Conservation (phyloP, 225 moss, liverwort and hornwort genomes). For the Marchantia polymorpha region DNA sequence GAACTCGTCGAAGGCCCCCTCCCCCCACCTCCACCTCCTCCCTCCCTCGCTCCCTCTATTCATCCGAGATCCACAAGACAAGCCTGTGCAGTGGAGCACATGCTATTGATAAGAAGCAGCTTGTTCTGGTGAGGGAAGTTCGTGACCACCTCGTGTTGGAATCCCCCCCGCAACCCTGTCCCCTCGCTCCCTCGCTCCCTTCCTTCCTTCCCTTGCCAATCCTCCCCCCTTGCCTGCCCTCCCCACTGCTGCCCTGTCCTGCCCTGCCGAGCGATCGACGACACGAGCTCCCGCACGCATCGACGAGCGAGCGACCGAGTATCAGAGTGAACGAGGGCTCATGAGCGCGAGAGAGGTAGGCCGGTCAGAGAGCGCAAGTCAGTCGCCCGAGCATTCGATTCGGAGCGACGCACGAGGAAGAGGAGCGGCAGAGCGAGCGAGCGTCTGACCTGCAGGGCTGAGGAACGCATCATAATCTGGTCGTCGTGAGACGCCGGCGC, state of each 20-base stretch:
- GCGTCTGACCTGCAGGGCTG: neutral
- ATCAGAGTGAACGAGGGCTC: neutral
- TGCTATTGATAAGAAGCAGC: constrained; percentile 14
- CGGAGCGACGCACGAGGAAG: too few species aligned
- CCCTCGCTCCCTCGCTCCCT: too few species aligned
- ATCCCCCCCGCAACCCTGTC: neutral
- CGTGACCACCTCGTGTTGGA: constrained; percentile 3
- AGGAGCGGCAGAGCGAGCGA: neutral
- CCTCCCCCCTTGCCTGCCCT: neutral
- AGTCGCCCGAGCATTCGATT: too few species aligned
- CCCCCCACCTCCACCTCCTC: too few species aligned
- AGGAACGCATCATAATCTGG: too few species aligned
- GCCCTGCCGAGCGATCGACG: neutral
- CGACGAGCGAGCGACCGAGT: neutral
- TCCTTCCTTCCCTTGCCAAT: too few species aligned
- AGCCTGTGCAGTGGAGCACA: neutral
- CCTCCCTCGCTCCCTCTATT: too few species aligned
- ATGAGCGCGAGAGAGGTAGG: too few species aligned
- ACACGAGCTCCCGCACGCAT: neutral
- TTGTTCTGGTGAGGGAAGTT: neutral
- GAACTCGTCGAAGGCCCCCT: neutral
- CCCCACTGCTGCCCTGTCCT: neutral
- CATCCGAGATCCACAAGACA: neutral
- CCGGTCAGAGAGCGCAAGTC: too few species aligned
- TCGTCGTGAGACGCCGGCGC: too few species aligned